Base-by-base conservation (phyloP, 2,329 filamentous ascomycete genomes). In the Raffaelea albimanens region DNA sequence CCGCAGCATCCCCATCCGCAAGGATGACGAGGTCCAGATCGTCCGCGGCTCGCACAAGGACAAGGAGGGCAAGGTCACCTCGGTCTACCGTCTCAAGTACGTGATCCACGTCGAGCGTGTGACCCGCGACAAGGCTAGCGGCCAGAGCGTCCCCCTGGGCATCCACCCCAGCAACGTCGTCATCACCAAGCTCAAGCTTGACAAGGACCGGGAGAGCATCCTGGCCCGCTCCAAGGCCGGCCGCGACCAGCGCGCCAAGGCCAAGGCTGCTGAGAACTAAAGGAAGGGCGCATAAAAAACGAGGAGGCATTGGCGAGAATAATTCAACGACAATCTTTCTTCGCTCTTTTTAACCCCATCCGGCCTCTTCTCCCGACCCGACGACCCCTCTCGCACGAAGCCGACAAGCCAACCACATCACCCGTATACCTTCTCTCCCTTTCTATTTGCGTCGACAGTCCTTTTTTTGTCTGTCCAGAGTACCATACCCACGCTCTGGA, bases 11-110 rank as follows among this genome's bases (percentile, higher is more conserved):
- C 93, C 91, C 68, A 82, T 97, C 78, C 88, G 91, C 78, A 95
- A 95, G 78, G 91, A 95, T 68, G 87, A 95, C 74, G 88, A 95
- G 76, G 89, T 97, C 68, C 78, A 78, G 67, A 85, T 98, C 64
- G 84, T 91, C 68, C 90, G 93, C 61, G 93, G 93, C 65, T 76
- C 78, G 74, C 86, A 95, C 82, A 97, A 97, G 82, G 93, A 91
- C 68, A 88, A 89, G 66, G 91, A 97, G 79, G 93, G 93, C 78
- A 97, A 97, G 80, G 80, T 98, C 75, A 90, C 84, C 64, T 88
- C 87, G 64, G 91, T 97, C 70, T 98, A 95, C 85, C 88, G 89
- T 71, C 85, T 95, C 66, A 97, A 97, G 76, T 98, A 93, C 75
- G 80, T 89, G 67, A 84, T 98, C 68, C 91, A 97, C 83, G 72